phyloP scores from a whole-genome alignment of 139 green algal genomes.

The Micractinium conductrix region DNA sequence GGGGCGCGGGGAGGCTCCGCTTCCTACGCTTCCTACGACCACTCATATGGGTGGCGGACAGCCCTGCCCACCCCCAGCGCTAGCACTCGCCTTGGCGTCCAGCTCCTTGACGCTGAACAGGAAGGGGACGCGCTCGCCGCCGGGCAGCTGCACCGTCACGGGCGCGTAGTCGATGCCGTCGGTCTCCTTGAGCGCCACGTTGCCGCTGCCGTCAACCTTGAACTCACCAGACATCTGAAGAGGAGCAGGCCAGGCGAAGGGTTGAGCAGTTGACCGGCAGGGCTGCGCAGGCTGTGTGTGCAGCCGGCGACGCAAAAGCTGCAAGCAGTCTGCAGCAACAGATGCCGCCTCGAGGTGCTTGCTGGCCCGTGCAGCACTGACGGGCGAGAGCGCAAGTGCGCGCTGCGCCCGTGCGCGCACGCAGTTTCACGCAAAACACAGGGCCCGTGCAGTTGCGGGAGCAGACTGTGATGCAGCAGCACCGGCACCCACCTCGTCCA shows the following conservation, averaged over 20 bases:
- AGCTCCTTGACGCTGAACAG: constrained; percentile 99
- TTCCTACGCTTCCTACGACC: too few relatives aligned
- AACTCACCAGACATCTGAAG: constrained; percentile 84
- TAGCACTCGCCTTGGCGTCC: constrained; percentile 88
- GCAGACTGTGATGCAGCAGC: not conserved
- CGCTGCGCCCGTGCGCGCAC: not conserved
- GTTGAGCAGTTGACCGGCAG: too few relatives aligned
- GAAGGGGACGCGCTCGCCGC: constrained; percentile 99
- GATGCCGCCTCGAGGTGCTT: too few relatives aligned
- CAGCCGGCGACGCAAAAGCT: too few relatives aligned
- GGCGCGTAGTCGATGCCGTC: constrained; percentile 99
- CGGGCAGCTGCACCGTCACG: constrained; percentile 97
- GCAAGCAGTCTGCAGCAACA: too few relatives aligned
- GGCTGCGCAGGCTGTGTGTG: too few relatives aligned
- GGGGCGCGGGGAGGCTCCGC: too few relatives aligned
- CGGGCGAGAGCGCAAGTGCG: not conserved
- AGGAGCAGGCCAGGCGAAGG: not conserved
- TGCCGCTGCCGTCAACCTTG: constrained; percentile 87
- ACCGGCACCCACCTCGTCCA: constrained; percentile 75
- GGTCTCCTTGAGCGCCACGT: constrained; percentile 92
- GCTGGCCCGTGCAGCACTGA: not conserved
- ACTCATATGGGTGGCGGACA: too few relatives aligned
- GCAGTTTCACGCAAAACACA: not conserved
- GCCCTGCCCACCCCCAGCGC: too few relatives aligned
- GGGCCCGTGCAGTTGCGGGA: too few relatives aligned